Percentiles rank a stretch among this genome's conserved stretches.
phyloP scores from a whole-genome alignment of 1,139 yeast species.

The Debaryomyces robertsiae region DNA sequence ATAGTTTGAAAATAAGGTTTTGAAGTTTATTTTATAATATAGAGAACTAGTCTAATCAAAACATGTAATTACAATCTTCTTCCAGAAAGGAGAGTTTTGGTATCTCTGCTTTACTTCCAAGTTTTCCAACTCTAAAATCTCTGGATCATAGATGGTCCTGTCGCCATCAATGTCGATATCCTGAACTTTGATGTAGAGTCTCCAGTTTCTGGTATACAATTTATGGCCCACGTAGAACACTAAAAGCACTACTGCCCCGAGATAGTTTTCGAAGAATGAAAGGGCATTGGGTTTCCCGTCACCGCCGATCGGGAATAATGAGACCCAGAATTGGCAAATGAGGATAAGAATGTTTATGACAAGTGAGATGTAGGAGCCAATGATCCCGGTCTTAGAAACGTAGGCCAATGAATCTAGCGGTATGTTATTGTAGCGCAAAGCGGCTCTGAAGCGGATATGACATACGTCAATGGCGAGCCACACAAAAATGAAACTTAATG shows the following conservation, averaged over 20 bases:
- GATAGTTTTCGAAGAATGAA: slow-evolving; percentile 38
- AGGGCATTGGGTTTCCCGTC: slow-evolving; percentile 29
- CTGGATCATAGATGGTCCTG: slow-evolving; percentile 44
- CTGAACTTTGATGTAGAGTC: slow-evolving; percentile 31
- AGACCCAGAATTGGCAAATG: slow-evolving; percentile 49
- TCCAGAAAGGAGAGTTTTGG: slow-evolving; percentile 30
- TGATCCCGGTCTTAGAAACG: slow-evolving; percentile 42
- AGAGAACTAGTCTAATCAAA: not conserved
- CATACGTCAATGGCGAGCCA: slow-evolving; percentile 47
- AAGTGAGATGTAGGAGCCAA: slow-evolving; percentile 42
- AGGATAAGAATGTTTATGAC: slow-evolving; percentile 37
- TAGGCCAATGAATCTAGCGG: slow-evolving; percentile 41
- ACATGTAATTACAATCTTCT: slow-evolving; percentile 3
- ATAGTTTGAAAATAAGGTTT: too few relatives aligned
- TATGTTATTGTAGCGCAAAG: slow-evolving; percentile 38
- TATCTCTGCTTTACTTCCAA: slow-evolving; percentile 41
- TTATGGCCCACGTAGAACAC: slow-evolving; percentile 41
- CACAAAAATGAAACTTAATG: slow-evolving; percentile 44
- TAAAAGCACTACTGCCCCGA: slow-evolving; percentile 41
- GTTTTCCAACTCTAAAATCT: slow-evolving; percentile 40
- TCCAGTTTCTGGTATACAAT: slow-evolving; percentile 38
- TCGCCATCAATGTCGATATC: slow-evolving; percentile 46
- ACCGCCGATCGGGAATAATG: slow-evolving; percentile 40
- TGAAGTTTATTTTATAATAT: not conserved
- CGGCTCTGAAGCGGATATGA: slow-evolving; percentile 46